A percentile compares a stretch with the other conserved stretches of the same genome.
Conservation (phyloP, 345 rosid species). For the Ceriops decandra region DNA sequence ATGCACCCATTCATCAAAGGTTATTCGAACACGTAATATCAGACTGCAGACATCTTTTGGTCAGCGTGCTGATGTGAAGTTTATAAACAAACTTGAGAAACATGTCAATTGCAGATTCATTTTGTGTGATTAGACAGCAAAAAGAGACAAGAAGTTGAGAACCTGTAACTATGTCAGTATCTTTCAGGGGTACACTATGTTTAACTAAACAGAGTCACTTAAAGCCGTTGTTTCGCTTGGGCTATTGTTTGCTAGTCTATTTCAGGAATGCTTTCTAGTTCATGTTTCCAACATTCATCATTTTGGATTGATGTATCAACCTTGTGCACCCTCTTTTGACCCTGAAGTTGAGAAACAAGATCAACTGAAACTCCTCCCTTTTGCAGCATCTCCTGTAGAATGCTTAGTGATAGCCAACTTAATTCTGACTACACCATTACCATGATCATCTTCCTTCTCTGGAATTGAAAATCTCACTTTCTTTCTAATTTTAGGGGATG, state of each 20-base stretch:
- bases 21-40: not conserved
- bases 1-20: not conserved
- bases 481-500: constrained; percentile 27
- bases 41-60: not conserved
- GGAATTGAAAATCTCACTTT: constrained; percentile 60
- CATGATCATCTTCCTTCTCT: constrained; percentile 35
- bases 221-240: not conserved
- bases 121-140: not conserved
- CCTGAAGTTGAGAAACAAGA: constrained; percentile 42
- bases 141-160: not conserved
- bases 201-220: not conserved
- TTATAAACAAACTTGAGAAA: not conserved
- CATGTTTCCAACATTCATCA: constrained; percentile 47
- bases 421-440: constrained; percentile 49
- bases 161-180: not conserved
- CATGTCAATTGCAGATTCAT: not conserved
- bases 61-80: not conserved
- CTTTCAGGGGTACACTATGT: constrained; percentile 10
- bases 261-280: constrained; percentile 67
- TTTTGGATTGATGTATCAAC: constrained; percentile 17
- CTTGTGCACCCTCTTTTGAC: constrained; percentile 28
- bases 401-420: constrained; percentile 71
- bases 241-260: constrained; percentile 32
- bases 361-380: constrained; percentile 48
- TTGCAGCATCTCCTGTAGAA: constrained; percentile 52